Evolutionary conservation across 2,329 filamentous ascomycete genomes (phyloP).

Genomic region (Verticillium dahliae): DNA sequence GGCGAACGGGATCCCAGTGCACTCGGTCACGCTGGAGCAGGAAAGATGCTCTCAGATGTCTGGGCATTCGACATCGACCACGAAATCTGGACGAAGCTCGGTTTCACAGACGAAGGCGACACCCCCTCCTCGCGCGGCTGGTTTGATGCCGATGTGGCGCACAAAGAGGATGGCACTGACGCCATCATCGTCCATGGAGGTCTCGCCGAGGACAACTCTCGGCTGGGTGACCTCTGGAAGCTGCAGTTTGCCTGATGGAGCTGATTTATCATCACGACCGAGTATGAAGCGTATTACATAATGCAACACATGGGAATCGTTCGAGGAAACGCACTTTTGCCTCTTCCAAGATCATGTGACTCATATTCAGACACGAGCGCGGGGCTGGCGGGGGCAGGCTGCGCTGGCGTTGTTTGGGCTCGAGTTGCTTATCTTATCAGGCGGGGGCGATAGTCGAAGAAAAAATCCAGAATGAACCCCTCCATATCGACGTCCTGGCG

Average conservation of each 20-base stretch:
- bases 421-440: neutral
- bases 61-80: slow-evolving; percentile 31
- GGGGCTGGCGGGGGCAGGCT: neutral
- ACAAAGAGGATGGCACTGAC: slow-evolving; percentile 6
- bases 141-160: slow-evolving; percentile 28
- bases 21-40: slow-evolving; percentile 30
- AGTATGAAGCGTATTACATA: neutral
- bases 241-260: slow-evolving; percentile 11
- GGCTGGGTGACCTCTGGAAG: slow-evolving; percentile 32
- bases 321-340: neutral
- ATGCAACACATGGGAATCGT: neutral
- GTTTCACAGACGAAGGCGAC: slow-evolving; percentile 11
- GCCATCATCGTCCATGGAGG: slow-evolving; percentile 30
- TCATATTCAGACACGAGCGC: neutral
- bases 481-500: neutral
- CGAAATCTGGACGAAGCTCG: slow-evolving; percentile 19
- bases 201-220: slow-evolving; percentile 25
- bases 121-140: slow-evolving; percentile 27
- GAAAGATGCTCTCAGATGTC: slow-evolving; percentile 30
- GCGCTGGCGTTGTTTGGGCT: neutral
- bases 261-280: neutral
- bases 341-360: neutral
- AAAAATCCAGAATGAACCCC: neutral
- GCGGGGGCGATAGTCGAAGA: neutral
- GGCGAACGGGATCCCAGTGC: slow-evolving; percentile 30